Evolutionary conservation across 1,284 basidiomycete species (phyloP).

Genomic region (Malassezia slooffiae): DNA sequence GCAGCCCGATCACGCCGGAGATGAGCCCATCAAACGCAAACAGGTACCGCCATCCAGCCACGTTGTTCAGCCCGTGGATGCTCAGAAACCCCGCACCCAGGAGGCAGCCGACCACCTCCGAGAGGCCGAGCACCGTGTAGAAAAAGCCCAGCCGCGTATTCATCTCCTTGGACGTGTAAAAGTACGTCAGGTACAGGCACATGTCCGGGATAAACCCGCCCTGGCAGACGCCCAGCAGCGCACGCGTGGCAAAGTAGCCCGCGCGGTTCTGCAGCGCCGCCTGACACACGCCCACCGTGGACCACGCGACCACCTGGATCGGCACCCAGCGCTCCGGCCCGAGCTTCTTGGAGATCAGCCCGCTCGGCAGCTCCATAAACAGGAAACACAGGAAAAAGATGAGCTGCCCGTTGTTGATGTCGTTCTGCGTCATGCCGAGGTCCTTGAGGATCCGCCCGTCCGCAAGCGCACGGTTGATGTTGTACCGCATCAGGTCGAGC

Average conservation of each 20-base stretch:
- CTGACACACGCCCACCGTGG: constrained; percentile 14
- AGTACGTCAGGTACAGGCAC: constrained; percentile 49
- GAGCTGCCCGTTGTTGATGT: constrained; percentile 16
- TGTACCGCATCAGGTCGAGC: constrained; percentile 19
- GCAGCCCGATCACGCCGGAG: constrained; percentile 11
- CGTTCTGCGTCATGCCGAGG: too few relatives aligned
- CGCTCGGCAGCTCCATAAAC: constrained; percentile 4
- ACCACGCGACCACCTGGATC: constrained; percentile 21
- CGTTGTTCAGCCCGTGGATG: constrained; percentile 15
- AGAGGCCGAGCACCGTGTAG: constrained; percentile 41
- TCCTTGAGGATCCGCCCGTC: too few relatives aligned
- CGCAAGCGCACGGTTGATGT: constrained; percentile 17
- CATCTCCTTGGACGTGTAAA: constrained; percentile 48
- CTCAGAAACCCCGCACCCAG: constrained; percentile 21
- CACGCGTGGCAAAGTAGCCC: constrained; percentile 21
- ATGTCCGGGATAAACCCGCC: constrained; percentile 52
- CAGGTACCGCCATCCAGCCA: constrained; percentile 21
- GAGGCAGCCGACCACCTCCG: constrained; percentile 18
- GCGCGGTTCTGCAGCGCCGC: constrained; percentile 10
- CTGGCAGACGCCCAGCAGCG: constrained; percentile 47
- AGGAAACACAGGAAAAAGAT: constrained; percentile 14
- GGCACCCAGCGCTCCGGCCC: constrained; percentile 20
- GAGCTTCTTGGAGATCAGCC: background rate
- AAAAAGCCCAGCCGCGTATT: constrained; percentile 59
- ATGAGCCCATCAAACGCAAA: constrained; percentile 20